Percentiles rank a stretch among this genome's conserved stretches.
phyloP scores from a whole-genome alignment of 1,284 basidiomycete species.

The Boletus hoseneyae region DNA sequence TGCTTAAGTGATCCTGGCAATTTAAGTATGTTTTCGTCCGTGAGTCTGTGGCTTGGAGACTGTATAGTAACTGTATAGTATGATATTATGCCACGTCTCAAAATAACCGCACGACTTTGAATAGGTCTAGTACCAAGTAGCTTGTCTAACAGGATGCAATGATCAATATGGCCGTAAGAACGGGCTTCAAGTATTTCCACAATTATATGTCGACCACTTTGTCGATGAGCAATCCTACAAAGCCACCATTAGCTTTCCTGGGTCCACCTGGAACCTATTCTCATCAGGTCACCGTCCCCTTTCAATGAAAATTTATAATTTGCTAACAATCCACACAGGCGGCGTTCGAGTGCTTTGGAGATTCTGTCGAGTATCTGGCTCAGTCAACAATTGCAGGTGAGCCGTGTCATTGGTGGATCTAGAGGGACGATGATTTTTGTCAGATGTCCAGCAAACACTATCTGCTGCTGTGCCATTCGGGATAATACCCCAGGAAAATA shows the following conservation, averaged over 20 bases:
- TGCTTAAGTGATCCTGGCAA: constrained; percentile 4
- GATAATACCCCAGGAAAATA: constrained; percentile 75
- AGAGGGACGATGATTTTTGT: constrained; percentile 3
- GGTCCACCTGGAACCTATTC: constrained; percentile 76
- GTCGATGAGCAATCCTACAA: constrained; percentile 5
- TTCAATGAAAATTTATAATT: neutral
- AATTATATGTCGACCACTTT: constrained; percentile 7
- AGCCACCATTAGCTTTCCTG: constrained; percentile 45
- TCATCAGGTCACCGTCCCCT: constrained; percentile 53
- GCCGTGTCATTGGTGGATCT: neutral
- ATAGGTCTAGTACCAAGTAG: too few relatives aligned
- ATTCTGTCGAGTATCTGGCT: constrained; percentile 48
- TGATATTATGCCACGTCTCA: neutral
- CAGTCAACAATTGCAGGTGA: constrained; percentile 54
- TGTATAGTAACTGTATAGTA: neutral
- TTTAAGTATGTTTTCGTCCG: neutral
- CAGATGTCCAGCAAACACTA: constrained; percentile 58
- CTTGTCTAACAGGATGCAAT: constrained; percentile 1
- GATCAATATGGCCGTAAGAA: constrained; percentile 4
- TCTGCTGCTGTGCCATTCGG: constrained; percentile 42
- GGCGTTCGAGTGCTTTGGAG: constrained; percentile 55
- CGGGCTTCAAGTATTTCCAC: constrained; percentile 5
- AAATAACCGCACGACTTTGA: neutral
- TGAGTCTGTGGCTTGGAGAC: neutral
- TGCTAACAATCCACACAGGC: constrained; percentile 42